Conservation (phyloP, 345 rosid genomes). For the Barbarea vulgaris region DNA sequence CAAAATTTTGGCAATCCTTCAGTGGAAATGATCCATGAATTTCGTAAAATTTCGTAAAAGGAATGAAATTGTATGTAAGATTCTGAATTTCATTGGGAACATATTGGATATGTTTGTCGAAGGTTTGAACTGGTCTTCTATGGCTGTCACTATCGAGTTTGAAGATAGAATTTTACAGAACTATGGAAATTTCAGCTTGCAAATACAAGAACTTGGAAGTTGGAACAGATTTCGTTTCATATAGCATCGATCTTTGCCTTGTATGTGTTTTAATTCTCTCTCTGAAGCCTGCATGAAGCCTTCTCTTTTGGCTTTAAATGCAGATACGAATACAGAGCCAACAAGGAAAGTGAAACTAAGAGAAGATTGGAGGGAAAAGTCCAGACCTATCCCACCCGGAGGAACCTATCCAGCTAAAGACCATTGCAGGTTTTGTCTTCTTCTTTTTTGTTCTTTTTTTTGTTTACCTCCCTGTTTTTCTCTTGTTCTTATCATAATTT, state of each 20-base stretch:
- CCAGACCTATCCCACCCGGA: conserved; percentile 86
- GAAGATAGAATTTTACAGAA: conserved; percentile 2
- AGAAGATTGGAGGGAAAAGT: conserved; percentile 85
- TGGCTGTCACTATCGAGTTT: conserved; percentile 24
- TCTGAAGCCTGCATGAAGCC: not conserved
- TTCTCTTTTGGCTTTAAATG: not conserved
- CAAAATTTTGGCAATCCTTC: not conserved
- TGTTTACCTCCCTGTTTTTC: not conserved
- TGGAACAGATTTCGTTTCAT: not conserved
- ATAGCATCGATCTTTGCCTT: not conserved
- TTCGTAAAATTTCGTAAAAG: not conserved
- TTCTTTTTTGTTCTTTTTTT: not conserved
- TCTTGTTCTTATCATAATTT: not conserved
- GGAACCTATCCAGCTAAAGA: conserved; percentile 95
- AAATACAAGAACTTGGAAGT: not conserved
- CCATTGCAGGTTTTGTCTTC: conserved; percentile 73
- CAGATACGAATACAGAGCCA: conserved; percentile 44
- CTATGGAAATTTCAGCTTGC: not conserved
- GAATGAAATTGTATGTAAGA: not conserved
- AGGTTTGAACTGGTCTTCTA: not conserved
- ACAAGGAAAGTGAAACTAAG: conserved; percentile 62
- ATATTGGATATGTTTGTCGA: not conserved
- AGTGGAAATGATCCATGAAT: not conserved
- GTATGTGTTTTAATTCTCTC: not conserved
- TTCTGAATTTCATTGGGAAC: not conserved